Conservation (phyloP, 148 eudicot species). For the Persicaria maculosa region DNA sequence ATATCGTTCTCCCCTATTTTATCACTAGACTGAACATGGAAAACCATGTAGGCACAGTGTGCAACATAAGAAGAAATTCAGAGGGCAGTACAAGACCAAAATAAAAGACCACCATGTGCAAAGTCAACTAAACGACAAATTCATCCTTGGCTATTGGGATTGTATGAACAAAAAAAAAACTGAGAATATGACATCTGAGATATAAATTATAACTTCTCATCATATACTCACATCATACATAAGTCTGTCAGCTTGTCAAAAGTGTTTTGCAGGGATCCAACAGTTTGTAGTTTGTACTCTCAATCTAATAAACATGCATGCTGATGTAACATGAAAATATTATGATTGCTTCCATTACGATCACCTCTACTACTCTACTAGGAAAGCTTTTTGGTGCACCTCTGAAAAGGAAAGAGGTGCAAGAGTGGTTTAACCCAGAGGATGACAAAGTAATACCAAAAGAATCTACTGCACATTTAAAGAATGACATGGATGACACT, state of each 20-base stretch:
- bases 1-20: not conserved
- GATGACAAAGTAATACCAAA: too few species aligned
- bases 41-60: not conserved
- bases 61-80: not conserved
- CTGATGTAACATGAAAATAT: not conserved
- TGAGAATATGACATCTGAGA: not conserved
- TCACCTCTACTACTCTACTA: not conserved
- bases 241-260: too few species aligned
- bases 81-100: conserved; percentile 1
- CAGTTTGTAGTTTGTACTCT: not conserved
- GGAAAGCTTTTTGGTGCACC: too few species aligned
- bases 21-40: not conserved
- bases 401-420: too few species aligned
- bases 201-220: not conserved
- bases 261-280: too few species aligned
- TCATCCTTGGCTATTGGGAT: not conserved
- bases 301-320: not conserved
- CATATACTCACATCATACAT: not conserved
- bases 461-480: too few species aligned
- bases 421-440: too few species aligned
- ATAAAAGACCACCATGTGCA: not conserved
- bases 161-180: not conserved
- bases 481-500: too few species aligned
- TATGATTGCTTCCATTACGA: not conserved
- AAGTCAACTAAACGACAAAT: not conserved